phyloP scores from a whole-genome alignment of 2,329 filamentous ascomycete genomes.

The Corniculantispora saksenae region DNA sequence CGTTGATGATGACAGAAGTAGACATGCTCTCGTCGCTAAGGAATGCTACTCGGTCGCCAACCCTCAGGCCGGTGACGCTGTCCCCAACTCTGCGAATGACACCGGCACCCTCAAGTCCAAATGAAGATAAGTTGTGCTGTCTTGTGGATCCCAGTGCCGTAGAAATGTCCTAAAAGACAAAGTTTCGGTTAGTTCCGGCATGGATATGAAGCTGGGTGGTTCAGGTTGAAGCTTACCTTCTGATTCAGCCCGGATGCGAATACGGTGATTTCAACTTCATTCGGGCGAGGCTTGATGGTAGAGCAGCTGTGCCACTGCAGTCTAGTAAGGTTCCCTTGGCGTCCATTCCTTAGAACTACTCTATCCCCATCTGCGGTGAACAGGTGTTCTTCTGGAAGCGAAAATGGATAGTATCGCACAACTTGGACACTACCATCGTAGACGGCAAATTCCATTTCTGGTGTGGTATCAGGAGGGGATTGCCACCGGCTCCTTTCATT shows the following conservation, averaged over 20 bases:
- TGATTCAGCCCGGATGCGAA: slow-evolving; percentile 3
- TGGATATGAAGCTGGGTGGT: background rate
- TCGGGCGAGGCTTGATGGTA: background rate
- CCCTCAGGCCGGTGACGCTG: background rate
- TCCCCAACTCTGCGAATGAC: background rate
- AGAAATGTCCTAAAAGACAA: background rate
- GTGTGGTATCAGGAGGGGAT: background rate
- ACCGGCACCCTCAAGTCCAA: background rate
- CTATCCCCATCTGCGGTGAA: background rate
- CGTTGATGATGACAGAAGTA: background rate
- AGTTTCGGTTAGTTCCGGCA: background rate
- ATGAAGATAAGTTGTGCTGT: background rate
- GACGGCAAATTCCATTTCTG: background rate
- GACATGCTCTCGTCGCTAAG: background rate
- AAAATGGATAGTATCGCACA: slow-evolving; percentile 2
- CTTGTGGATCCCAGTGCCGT: background rate
- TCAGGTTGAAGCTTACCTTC: background rate
- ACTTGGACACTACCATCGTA: background rate
- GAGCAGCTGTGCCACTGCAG: background rate
- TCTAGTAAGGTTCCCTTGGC: background rate
- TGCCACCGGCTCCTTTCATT: background rate
- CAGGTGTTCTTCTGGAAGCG: slow-evolving; percentile 1
- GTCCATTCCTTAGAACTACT: background rate
- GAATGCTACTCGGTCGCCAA: background rate
- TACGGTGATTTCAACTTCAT: background rate